Evolutionary conservation across 768 basidiomycete genomes (phyloP), one percentile per base, ranked within the genome.

Genomic region (Lenzites betulinus): DNA sequence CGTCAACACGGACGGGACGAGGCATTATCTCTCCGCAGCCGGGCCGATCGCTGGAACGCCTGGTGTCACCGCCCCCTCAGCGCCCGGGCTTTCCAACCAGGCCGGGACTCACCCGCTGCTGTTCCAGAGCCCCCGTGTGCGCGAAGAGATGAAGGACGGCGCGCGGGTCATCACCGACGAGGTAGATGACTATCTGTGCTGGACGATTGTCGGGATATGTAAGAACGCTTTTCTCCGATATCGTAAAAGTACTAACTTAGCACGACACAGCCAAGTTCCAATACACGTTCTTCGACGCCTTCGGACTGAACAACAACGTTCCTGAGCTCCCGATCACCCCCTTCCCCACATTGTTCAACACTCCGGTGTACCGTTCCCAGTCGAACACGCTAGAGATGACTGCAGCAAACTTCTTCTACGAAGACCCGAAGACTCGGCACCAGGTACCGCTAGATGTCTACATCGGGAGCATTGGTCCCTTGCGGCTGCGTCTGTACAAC

Each of bases 131-230:
- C 90, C 92, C 47, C 86, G 90, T 38, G 81, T 92, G n/a, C 83
- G 86, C 39, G 92, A 93, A 60, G 92, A 93, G 69, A 76, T 88
- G 59, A 89, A 89, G 71, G 90, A 92, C 64, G 92, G 90, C 16
- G 80, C 85, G 49, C 84, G 83, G 54, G 75, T 86, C 33, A 84
- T 92, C 55, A 88, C 85, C 23, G 94, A 96, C 67, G 91, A 93
- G 73, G 92, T 97, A 7, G 94, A 97, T 71, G 95, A 97, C 71
- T 95, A 93, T 78, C 77, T 95, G 58, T 93, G 92, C 69, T 97
- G 95, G 95, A 93, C 93, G 13, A 95, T 97, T 66, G 93, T 94
- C 64, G 93, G 95, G 39, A 95, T 96, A 53, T 93, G 95, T 95
- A 75, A 74, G 90, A 78, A 62, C 68, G 22, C 22, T 3, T 50